These are phyloP conservation scores for Saccharomycopsis microspora DNA, from an alignment of 805 yeast species.

Conservation along the genomic window DNA sequence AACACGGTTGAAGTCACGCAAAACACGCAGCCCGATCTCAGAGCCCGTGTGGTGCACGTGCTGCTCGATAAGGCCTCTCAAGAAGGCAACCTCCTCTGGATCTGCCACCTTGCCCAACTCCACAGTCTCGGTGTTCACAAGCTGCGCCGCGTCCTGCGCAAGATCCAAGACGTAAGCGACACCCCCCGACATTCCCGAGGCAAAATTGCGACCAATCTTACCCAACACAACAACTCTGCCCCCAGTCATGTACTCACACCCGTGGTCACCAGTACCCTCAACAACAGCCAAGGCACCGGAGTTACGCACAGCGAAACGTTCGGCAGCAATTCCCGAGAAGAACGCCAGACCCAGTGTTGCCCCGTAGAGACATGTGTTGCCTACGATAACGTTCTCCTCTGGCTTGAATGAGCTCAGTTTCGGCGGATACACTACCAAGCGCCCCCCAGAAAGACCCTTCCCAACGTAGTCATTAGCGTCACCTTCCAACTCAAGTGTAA, in stretches of 20 bases:
- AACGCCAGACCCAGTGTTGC: conserved; percentile 93
- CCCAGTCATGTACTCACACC: conserved; percentile 99
- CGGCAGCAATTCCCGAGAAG: conserved; percentile 96
- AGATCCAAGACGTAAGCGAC: conserved; percentile 92
- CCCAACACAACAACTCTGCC: conserved; percentile 95
- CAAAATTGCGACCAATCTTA: conserved; percentile 78
- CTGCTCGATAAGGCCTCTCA: conserved; percentile 87
- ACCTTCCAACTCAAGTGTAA: conserved; percentile 91
- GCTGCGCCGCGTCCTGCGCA: conserved; percentile 25
- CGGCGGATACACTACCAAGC: conserved; percentile 87
- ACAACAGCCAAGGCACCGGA: conserved; percentile 97
- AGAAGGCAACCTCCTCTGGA: conserved; percentile 87
- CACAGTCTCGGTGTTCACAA: conserved; percentile 68
- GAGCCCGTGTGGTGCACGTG: conserved; percentile 93
- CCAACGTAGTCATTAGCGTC: conserved; percentile 98
- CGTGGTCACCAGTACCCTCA: conserved; percentile 97
- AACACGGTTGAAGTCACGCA: conserved; percentile 79
- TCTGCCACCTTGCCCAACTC: conserved; percentile 69
- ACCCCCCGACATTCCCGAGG: conserved; percentile 99
- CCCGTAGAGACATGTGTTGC: conserved; percentile 96
- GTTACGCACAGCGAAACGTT: conserved; percentile 95
- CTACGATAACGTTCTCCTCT: conserved; percentile 91
- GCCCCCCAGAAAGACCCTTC: conserved; percentile 94
- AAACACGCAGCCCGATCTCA: conserved; percentile 73
- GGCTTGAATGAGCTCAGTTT: conserved; percentile 74